A percentile compares a stretch with the other conserved stretches of the same genome.
Evolutionary conservation across 2,329 filamentous ascomycete genomes (phyloP).

Genomic region (Fusarium miscanthi): DNA sequence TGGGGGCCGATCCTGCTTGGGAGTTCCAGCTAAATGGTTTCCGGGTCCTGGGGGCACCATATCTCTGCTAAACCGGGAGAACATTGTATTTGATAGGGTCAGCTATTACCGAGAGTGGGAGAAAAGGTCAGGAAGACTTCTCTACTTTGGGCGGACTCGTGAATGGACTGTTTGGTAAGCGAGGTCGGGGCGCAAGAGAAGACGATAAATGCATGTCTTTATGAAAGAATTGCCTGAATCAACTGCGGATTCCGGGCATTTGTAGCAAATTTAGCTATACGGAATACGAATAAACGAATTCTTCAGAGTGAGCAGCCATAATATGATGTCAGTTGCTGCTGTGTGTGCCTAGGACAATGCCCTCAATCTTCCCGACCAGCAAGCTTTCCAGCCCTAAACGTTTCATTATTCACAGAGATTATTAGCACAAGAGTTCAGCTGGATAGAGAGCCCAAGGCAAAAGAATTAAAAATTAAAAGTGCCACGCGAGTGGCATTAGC

Average conservation of each 20-base stretch:
- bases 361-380: background rate
- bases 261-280: too few relatives aligned
- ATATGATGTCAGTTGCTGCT: background rate
- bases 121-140: background rate
- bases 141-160: background rate
- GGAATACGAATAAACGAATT: too few relatives aligned
- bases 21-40: background rate
- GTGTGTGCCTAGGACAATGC: background rate
- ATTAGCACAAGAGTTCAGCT: background rate
- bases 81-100: background rate
- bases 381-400: background rate
- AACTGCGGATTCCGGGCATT: too few relatives aligned
- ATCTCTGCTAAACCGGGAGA: background rate
- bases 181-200: background rate
- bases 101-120: background rate
- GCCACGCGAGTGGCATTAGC: slow-evolving; percentile 3
- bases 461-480: slow-evolving; percentile 10
- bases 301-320: too few relatives aligned
- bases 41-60: background rate
- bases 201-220: background rate
- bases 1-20: background rate
- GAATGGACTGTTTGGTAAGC: background rate
- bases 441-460: background rate
- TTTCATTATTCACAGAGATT: background rate
- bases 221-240: background rate